A percentile compares a stretch with the other conserved stretches of the same genome.
These are phyloP conservation scores for Rhizopus delemar DNA, from an alignment of 371 early-diverging fungal species.

Conservation along the genomic window DNA sequence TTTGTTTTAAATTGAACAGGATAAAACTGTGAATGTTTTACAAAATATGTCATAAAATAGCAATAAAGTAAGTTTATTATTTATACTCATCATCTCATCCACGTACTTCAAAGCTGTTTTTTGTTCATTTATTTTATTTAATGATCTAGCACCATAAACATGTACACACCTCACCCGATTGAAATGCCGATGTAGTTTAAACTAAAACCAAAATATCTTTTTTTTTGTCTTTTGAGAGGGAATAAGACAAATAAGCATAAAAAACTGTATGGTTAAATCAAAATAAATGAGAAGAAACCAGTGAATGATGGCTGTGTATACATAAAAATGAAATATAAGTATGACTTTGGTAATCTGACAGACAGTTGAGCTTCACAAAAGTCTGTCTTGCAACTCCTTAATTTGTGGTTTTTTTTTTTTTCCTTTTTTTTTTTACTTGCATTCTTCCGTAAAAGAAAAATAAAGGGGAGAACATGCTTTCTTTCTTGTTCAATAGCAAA, in stretches of 20 bases:
- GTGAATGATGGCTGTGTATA: too few species aligned
- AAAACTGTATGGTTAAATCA: too few species aligned
- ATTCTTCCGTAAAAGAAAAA: not conserved
- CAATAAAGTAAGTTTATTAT: too few species aligned
- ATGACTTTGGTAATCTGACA: slow-evolving; percentile 23
- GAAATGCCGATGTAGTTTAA: slow-evolving; percentile 4
- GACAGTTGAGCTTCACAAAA: slow-evolving; percentile 10
- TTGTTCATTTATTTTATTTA: not conserved
- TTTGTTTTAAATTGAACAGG: too few species aligned
- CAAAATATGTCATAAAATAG: too few species aligned
- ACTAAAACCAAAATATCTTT: not conserved
- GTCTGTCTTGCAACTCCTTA: not conserved
- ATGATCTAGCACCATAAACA: not conserved
- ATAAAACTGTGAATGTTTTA: too few species aligned
- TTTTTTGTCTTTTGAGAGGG: too few species aligned
- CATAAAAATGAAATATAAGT: too few species aligned
- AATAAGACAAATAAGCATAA: too few species aligned
- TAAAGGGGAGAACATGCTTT: not conserved
- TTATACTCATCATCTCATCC: too few species aligned
- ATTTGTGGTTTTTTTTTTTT: not conserved
- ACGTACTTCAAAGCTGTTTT: not conserved
- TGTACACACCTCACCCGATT: not conserved
- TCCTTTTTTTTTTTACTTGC: not conserved
- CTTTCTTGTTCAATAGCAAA: slow-evolving; percentile 1
- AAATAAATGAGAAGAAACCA: too few species aligned